phyloP scores from a whole-genome alignment of 495 filamentous ascomycete genomes.

The Apiosordaria backusii region DNA sequence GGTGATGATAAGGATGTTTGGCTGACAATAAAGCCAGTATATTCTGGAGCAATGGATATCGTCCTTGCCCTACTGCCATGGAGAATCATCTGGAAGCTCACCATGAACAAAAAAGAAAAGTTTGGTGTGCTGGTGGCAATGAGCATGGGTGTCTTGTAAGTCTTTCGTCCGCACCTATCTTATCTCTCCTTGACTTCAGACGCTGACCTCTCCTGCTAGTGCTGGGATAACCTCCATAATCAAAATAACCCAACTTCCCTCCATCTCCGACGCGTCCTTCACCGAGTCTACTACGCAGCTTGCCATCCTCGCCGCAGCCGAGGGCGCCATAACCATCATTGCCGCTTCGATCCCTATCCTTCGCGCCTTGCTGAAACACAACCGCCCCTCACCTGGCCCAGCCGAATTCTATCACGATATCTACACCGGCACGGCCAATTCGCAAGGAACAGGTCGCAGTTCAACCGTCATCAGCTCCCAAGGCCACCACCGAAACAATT shows the following conservation, averaged over 20 bases:
- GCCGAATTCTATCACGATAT: constrained; percentile 26
- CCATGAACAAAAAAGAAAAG: constrained; percentile 37
- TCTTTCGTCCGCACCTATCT: no score
- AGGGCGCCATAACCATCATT: constrained; percentile 33
- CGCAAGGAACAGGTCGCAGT: constrained; percentile 23
- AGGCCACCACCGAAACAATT: constrained; percentile 18
- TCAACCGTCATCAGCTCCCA: constrained; percentile 25
- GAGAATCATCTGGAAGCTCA: constrained; percentile 37
- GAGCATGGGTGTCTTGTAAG: constrained; percentile 38
- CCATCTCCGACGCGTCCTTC: constrained; percentile 27
- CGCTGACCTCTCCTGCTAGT: constrained; percentile 10
- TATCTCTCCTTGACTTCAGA: background rate
- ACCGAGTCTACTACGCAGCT: constrained; percentile 29
- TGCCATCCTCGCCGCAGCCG: constrained; percentile 28
- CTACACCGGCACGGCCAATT: constrained; percentile 23
- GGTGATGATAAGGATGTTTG: background rate
- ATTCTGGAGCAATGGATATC: constrained; percentile 35
- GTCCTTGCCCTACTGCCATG: constrained; percentile 36
- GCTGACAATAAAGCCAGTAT: constrained; percentile 18
- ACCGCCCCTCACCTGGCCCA: constrained; percentile 23
- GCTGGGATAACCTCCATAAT: constrained; percentile 28
- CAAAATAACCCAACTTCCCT: constrained; percentile 30
- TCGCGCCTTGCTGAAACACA: constrained; percentile 30
- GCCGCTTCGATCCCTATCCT: constrained; percentile 34
- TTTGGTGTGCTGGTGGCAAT: constrained; percentile 37